These are phyloP conservation scores for Coprinopsis sp. DNA, from an alignment of 768 basidiomycete species.

Conservation along the genomic window DNA sequence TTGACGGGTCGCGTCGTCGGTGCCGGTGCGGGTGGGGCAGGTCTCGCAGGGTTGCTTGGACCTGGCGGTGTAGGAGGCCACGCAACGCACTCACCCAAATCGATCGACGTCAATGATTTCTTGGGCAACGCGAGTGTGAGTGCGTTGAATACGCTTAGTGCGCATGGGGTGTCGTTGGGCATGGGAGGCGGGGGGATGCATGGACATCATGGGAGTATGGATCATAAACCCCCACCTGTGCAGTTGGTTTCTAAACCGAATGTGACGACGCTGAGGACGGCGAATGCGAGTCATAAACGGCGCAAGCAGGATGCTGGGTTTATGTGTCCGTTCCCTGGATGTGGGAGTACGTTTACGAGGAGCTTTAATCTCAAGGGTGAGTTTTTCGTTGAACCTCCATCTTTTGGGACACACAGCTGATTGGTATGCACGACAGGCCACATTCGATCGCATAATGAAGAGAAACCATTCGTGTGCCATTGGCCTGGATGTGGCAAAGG, in stretches of 20 bases:
- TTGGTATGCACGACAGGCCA: constrained; percentile 51
- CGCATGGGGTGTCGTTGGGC: constrained; percentile 12
- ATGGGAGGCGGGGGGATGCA: too few relatives aligned
- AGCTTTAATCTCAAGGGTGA: constrained; percentile 90
- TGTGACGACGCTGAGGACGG: constrained; percentile 88
- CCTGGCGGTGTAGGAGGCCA: constrained; percentile 2
- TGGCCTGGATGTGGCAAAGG: constrained; percentile 95
- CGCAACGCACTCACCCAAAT: too few relatives aligned
- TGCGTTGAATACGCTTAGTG: constrained; percentile 3
- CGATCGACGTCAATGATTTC: constrained; percentile 1
- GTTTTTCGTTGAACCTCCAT: constrained; percentile 20
- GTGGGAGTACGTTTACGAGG: constrained; percentile 84
- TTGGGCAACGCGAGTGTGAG: constrained; percentile 6
- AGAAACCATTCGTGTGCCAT: constrained; percentile 91
- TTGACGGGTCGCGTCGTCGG: constrained; percentile 24
- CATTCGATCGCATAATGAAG: constrained; percentile 89
- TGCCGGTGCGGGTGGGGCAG: constrained; percentile 19
- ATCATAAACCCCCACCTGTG: constrained; percentile 2
- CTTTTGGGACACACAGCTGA: not conserved
- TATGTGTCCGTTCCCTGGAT: constrained; percentile 74
- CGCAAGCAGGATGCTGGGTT: constrained; percentile 89
- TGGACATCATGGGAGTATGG: constrained; percentile 8
- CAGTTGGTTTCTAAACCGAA: constrained; percentile 57
- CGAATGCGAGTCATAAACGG: constrained; percentile 78
- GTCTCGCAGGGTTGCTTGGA: not conserved